Evolutionary conservation across 202 grass and related monocot genomes (phyloP).

Genomic region (Schoenoplectus triqueter): DNA sequence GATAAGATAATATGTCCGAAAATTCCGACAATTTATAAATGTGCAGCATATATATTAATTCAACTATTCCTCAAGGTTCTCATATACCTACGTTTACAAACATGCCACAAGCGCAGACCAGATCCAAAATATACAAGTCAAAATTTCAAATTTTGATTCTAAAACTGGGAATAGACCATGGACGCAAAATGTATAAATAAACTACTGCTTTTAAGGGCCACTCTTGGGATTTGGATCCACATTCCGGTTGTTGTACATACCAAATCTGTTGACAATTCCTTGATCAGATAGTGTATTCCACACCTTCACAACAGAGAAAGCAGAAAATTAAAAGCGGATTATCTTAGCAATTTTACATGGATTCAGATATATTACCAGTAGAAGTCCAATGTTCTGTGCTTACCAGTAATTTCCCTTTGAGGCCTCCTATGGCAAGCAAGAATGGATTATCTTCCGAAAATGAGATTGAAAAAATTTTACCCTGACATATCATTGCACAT

Average conservation of each 20-base stretch:
- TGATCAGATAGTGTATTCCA: conserved; percentile 74
- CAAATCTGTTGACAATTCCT: conserved; percentile 55
- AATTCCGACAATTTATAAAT: no score
- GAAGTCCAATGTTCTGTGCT: conserved; percentile 5
- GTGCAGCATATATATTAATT: background rate
- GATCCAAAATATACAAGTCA: conserved; percentile 25
- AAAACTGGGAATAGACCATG: background rate
- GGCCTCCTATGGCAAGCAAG: conserved; percentile 77
- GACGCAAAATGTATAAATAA: background rate
- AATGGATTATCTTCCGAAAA: conserved; percentile 82
- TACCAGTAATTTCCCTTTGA: conserved; percentile 83
- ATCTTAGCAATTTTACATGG: conserved; percentile 4
- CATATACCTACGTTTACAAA: background rate
- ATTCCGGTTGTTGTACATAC: conserved; percentile 48
- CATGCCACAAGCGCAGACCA: background rate
- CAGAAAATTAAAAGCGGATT: background rate
- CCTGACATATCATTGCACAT: conserved; percentile 43
- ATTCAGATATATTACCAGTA: background rate
- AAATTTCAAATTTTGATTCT: background rate
- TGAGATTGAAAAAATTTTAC: conserved; percentile 71
- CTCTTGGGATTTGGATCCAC: background rate
- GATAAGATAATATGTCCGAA: no score
- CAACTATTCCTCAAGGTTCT: background rate
- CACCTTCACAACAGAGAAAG: conserved; percentile 48
- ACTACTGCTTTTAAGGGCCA: background rate